Conservation (phyloP, 192 early-diverging fungal genomes). For the Spinellus fusiger region DNA sequence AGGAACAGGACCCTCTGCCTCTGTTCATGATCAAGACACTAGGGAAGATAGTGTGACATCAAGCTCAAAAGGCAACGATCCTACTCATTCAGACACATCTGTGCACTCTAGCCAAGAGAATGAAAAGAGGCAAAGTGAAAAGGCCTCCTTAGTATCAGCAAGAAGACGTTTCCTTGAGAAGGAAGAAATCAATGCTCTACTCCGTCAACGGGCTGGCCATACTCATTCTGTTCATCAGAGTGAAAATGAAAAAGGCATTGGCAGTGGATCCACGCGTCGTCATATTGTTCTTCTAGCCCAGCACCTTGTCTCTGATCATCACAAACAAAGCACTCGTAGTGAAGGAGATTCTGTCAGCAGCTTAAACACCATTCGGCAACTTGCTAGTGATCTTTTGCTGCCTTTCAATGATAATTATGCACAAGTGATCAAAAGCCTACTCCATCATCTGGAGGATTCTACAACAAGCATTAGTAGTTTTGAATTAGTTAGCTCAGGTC, state of each 20-base stretch:
- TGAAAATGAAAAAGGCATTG: slow-evolving; percentile 33
- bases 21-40: not conserved
- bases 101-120: no score
- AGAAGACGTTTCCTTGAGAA: not conserved
- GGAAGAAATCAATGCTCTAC: not conserved
- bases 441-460: slow-evolving; percentile 15
- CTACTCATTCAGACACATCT: no score
- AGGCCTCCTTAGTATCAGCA: no score
- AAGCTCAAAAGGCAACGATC: no score
- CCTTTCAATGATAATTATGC: not conserved
- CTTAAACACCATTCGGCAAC: slow-evolving; percentile 1
- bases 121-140: no score
- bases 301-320: slow-evolving; percentile 5
- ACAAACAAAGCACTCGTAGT: not conserved
- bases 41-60: no score
- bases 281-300: slow-evolving; percentile 36
- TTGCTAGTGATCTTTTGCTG: not conserved
- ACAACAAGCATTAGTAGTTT: slow-evolving; percentile 61
- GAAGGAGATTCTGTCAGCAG: slow-evolving; percentile 4
- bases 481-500: slow-evolving; percentile 72
- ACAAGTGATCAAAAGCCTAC: slow-evolving; percentile 20
- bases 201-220: not conserved
- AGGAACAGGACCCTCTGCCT: no score
- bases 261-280: slow-evolving; percentile 33
- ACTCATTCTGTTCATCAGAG: not conserved